A percentile compares a stretch with the other conserved stretches of the same genome.
Evolutionary conservation across 352 stramenopile genomes (phyloP).

Genomic region (Achlya hypogyna): DNA sequence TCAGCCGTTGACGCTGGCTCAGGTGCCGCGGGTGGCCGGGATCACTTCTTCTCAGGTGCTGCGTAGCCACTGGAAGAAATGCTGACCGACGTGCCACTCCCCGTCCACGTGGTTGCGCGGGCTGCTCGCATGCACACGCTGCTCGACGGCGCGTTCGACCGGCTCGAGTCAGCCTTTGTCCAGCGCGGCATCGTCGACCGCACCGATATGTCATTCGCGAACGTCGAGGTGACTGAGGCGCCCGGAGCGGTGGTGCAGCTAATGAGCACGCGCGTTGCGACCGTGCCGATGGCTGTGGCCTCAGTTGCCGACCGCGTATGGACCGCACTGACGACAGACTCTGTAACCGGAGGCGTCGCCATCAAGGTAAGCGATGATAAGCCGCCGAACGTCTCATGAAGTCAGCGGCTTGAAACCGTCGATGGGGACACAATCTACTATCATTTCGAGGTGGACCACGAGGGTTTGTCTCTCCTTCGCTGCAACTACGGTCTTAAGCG

Average conservation of each 20-base stretch:
- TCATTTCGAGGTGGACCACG: not conserved
- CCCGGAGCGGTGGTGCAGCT: not conserved
- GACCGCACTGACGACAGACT: not conserved
- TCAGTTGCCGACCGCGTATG: not conserved
- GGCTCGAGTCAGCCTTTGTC: not conserved
- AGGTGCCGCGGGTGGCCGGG: too few relatives aligned
- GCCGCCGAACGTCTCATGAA: not conserved
- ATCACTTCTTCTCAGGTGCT: too few relatives aligned
- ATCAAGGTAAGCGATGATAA: not conserved
- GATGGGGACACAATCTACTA: slow-evolving; percentile 1
- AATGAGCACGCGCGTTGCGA: not conserved
- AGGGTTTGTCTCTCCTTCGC: not conserved
- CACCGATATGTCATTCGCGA: not conserved
- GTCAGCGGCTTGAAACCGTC: not conserved
- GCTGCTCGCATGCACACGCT: not conserved
- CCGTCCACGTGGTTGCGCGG: not conserved
- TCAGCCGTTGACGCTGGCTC: too few relatives aligned
- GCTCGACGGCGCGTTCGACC: not conserved
- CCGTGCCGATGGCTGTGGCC: not conserved
- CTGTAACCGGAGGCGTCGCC: not conserved
- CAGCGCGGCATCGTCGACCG: not conserved
- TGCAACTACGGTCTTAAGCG: slow-evolving; percentile 3
- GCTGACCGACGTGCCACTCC: not conserved
- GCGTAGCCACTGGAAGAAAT: too few relatives aligned
- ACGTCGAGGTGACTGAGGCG: not conserved